These are phyloP conservation scores for Pyricularia grisea DNA, from an alignment of 2,329 filamentous ascomycete species.

Conservation along the genomic window DNA sequence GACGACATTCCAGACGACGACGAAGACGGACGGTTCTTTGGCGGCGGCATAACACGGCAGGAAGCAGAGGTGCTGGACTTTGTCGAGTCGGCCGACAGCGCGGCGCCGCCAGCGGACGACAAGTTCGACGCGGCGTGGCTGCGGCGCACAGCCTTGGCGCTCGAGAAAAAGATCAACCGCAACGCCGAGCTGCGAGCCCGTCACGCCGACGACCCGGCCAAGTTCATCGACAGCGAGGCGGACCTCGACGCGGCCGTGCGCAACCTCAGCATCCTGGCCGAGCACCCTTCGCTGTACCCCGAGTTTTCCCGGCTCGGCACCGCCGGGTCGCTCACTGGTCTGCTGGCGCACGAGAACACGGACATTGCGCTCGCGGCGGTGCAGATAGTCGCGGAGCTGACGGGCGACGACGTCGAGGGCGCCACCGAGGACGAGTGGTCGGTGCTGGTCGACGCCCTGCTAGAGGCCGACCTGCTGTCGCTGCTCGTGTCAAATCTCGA, in stretches of 20 bases:
- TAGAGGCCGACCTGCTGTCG: conserved; percentile 63
- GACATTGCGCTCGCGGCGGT: conserved; percentile 90
- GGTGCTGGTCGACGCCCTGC: conserved; percentile 55
- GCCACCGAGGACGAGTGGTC: conserved; percentile 77
- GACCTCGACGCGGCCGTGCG: conserved; percentile 88
- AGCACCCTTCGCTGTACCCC: conserved; percentile 74
- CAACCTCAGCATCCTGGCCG: conserved; percentile 72
- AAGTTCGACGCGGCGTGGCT: conserved; percentile 81
- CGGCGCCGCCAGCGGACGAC: conserved; percentile 38
- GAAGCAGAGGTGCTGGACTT: conserved; percentile 82
- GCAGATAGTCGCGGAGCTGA: conserved; percentile 82
- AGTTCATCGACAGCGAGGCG: conserved; percentile 78
- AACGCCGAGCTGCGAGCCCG: conserved; percentile 85
- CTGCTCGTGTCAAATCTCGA: conserved; percentile 70
- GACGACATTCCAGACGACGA: conserved; percentile 50
- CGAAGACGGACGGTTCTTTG: conserved; percentile 92
- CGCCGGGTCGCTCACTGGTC: conserved; percentile 62
- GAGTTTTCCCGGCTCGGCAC: conserved; percentile 72
- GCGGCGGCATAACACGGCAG: conserved; percentile 74
- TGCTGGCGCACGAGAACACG: conserved; percentile 91
- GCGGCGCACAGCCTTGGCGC: conserved; percentile 67
- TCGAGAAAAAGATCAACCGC: conserved; percentile 84
- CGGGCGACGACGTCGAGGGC: conserved; percentile 83
- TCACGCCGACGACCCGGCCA: conserved; percentile 69
- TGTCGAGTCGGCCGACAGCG: conserved; percentile 54